Base-by-base conservation (phyloP, 345 rosid species). In the Arabis alpina region DNA sequence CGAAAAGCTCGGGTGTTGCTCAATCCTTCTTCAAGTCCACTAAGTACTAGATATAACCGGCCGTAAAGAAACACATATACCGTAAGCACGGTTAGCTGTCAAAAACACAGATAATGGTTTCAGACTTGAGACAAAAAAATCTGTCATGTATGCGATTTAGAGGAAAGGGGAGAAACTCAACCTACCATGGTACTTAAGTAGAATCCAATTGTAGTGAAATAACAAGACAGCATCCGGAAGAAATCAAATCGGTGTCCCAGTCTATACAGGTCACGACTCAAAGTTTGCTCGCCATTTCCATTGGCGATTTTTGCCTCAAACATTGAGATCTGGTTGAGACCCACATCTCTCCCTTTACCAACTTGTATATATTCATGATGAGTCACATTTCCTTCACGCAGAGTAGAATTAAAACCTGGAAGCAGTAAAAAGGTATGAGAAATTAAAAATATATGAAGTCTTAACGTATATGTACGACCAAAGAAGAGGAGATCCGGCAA, bases 361-460 rank as follows among this genome's bases (percentile, higher is more conserved):
- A 89, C 96, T 86, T 91, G 97, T 80, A 91, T 91, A 71, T 91
- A 91, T 73, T 91, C 97, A 65, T 91, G 96, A 80, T 89, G 97
- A 34, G 97, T 91, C 54, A 91, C 87, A 66, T 83, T 81, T 36
- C 97, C 97, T 75, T 85, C 88, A 44, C 96, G 91, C 47, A 91
- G 82, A 36, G 97, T 91, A 19, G 97, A 91, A 78, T 91, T 91
- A 76, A 87, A 89, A 63, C 97, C 97, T 91, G 78, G 60, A 76
- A 55, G 47, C 45, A 60, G 39, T 51, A 51, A 52, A 54, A 30
- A 23, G 34, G 45, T 48, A 49, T 64, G 64, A 56, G 57, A 64
- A 61, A 39, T 15, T 28, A 55, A 30, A 55, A 48, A 2, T 37
- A 64, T 34, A 71, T 42, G 25, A 66, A 43, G 45, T 19, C 5